Evolutionary conservation across 257 asterid species (phyloP).

Genomic region (Solanum clarkiae): DNA sequence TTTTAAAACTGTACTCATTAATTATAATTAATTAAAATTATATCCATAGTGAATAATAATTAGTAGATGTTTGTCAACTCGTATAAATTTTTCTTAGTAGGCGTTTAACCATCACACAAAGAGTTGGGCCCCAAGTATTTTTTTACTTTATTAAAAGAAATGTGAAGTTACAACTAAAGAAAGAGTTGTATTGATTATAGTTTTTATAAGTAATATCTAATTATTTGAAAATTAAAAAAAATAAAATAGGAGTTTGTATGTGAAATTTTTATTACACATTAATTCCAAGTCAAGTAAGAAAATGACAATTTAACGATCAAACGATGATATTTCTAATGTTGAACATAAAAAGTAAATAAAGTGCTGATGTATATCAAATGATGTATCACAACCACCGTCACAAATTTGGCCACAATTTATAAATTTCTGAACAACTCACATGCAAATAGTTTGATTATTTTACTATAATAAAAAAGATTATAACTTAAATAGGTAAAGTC

Average conservation of each 20-base stretch:
- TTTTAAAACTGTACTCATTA: no score
- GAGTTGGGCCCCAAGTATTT: no score
- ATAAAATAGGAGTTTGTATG: neutral
- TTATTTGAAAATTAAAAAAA: neutral
- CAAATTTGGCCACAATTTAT: neutral
- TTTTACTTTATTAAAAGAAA: no score
- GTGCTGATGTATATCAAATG: neutral
- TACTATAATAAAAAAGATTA: neutral
- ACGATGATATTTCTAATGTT: neutral
- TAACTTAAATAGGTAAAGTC: neutral
- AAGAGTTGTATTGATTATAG: no score
- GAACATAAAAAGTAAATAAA: neutral
- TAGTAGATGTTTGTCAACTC: no score
- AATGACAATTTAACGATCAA: neutral
- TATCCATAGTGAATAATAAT: no score
- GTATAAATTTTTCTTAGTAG: no score
- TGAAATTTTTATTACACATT: neutral
- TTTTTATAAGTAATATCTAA: no score
- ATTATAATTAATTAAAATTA: no score
- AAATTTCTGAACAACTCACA: neutral
- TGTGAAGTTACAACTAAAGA: no score
- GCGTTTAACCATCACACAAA: no score
- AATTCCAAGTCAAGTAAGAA: neutral
- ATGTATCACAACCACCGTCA: neutral
- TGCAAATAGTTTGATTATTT: neutral